Evolutionary conservation across 306 rosid genomes (phyloP), one percentile per base, ranked within the genome.

Genomic region (Rubus idaeus): DNA sequence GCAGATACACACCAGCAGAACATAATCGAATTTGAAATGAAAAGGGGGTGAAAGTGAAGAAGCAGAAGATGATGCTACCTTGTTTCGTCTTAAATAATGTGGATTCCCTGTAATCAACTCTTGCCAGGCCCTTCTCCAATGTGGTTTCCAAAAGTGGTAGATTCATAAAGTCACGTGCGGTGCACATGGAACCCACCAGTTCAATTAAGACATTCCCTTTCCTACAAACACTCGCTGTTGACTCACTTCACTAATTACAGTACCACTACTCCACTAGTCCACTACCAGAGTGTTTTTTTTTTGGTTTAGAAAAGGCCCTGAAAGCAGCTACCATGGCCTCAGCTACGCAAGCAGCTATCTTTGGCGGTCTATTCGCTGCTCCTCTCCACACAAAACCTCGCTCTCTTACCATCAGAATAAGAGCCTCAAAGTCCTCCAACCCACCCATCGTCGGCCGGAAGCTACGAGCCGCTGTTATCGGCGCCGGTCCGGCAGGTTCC

Each of bases 401-500:
- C 13, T 47, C 70, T 2, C 47, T 79, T 65, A 57, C 82, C n/a
- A 37, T 87, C 73, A 47, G 83, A 16, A 10, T 58, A 10, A 60
- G 39, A 13, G 86, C 90, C 52, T n/a, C n/a, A n/a, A n/a, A n/a
- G n/a, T n/a, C n/a, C n/a, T 86, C 89, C 41, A 81, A 77, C 51
- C 84, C 85, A 23, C 80, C 88, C 14, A 75, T 91, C 50, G 21
- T 82, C 21, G 96, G 94, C 76, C 87, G 96, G 2, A 94, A 88
- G 85, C 98, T 94, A 41, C 90, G 98, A 9, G 96, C 74, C 0
- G 97, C 98, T 23, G 98, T 94, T 4, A 86, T 94, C 39, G 96
- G 97, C 2, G 97, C 96, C 1, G 98, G 98, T 0, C 98, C 98
- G 0, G 91, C 98, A 2, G 98, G 98, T 4, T 90, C 97, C 71